Conservation (phyloP, 495 filamentous ascomycete genomes). For the Letharia lupina region DNA sequence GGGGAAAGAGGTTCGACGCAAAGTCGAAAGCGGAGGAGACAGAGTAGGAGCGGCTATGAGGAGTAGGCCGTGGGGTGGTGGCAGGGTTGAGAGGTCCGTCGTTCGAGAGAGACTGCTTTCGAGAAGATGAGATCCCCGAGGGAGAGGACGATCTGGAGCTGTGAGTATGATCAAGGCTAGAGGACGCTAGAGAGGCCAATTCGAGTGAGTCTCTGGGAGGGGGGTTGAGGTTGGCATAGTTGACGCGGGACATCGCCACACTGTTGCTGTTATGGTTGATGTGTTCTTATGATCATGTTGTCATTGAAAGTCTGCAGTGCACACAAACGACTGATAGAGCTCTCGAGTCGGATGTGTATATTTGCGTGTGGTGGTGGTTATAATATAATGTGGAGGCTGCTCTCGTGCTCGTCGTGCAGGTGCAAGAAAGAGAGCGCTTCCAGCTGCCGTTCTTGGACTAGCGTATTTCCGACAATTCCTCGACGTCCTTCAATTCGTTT, state of each 20-base stretch:
- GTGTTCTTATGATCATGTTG: conserved; percentile 12
- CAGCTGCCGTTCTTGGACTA: conserved; percentile 10
- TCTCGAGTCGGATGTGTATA: neutral
- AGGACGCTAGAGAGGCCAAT: conserved; percentile 86
- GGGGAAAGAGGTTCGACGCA: conserved; percentile 77
- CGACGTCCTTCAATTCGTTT: neutral
- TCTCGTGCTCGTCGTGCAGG: no score
- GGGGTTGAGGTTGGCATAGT: conserved; percentile 29
- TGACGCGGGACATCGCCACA: conserved; percentile 22
- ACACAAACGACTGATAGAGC: neutral
- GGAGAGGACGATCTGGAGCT: conserved; percentile 66
- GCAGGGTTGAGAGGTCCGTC: conserved; percentile 65
- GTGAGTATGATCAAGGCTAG: conserved; percentile 51
- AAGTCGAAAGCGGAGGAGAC: conserved; percentile 93
- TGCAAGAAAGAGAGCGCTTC: neutral
- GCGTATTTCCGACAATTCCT: neutral
- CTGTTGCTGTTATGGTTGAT: neutral
- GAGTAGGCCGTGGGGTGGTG: conserved; percentile 36
- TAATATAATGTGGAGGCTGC: no score
- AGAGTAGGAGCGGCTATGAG: conserved; percentile 67
- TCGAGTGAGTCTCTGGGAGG: conserved; percentile 87
- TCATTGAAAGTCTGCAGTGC: neutral
- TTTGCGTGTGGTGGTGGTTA: neutral
- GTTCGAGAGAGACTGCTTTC: conserved; percentile 78
- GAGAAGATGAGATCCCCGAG: conserved; percentile 81